Conservation (phyloP, 2,329 filamentous ascomycete genomes). For the Fusarium newnesense region DNA sequence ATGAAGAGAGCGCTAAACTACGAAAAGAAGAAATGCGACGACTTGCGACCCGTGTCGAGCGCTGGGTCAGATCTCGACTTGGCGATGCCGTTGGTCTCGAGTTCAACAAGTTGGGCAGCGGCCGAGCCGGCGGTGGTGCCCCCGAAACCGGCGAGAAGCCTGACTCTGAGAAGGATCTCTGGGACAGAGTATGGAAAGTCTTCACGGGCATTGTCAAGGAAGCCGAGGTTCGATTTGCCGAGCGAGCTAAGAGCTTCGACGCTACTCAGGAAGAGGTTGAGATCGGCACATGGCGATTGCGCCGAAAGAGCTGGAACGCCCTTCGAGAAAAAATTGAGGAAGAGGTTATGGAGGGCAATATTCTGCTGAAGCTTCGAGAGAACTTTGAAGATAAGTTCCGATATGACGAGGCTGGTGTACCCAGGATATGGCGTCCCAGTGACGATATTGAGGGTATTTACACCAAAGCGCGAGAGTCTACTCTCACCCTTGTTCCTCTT, state of each 20-base stretch:
- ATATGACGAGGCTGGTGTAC: constrained; percentile 94
- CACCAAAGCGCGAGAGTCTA: constrained; percentile 91
- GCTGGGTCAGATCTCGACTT: constrained; percentile 90
- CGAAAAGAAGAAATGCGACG: constrained; percentile 97
- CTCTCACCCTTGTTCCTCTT: constrained; percentile 88
- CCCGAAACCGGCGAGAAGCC: constrained; percentile 82
- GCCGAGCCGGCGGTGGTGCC: constrained; percentile 82
- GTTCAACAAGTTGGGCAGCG: constrained; percentile 95
- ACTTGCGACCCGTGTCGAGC: constrained; percentile 88
- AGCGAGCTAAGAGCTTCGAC: constrained; percentile 92
- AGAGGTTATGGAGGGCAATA: constrained; percentile 97
- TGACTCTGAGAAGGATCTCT: constrained; percentile 82
- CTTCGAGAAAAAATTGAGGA: constrained; percentile 92
- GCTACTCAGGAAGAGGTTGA: constrained; percentile 91
- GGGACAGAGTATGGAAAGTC: constrained; percentile 93
- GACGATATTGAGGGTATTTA: constrained; percentile 98
- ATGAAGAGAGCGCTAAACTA: constrained; percentile 84
- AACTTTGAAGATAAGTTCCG: constrained; percentile 99
- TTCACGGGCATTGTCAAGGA: constrained; percentile 86
- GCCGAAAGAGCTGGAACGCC: constrained; percentile 94
- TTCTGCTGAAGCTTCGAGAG: constrained; percentile 92
- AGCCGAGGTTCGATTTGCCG: constrained; percentile 85
- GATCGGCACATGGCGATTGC: constrained; percentile 89
- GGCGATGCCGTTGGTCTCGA: constrained; percentile 90
- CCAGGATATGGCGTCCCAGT: constrained; percentile 93